Conservation (phyloP, 2,329 filamentous ascomycete species). For the Didymella pomorum region DNA sequence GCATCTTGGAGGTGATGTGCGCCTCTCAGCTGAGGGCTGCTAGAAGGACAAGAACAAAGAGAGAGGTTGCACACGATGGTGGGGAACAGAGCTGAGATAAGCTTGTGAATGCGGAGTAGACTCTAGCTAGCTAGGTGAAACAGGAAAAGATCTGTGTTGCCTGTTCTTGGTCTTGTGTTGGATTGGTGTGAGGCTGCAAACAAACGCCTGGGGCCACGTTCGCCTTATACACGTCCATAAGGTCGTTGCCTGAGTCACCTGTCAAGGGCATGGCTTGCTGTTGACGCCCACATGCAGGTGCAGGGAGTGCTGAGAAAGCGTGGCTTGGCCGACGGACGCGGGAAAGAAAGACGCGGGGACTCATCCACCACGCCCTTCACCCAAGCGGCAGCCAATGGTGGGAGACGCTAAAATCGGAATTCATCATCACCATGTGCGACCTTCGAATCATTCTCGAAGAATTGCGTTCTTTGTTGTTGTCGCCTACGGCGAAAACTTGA, state of each 20-base stretch:
- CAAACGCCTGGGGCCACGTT: conserved; percentile 15
- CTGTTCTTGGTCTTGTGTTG: conserved; percentile 5
- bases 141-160: conserved; percentile 10
- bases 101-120: conserved; percentile 35
- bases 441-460: conserved; percentile 16
- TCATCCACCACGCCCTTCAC: conserved; percentile 19
- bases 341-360: conserved; percentile 15
- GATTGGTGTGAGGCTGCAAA: conserved; percentile 15
- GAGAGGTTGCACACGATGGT: conserved; percentile 16
- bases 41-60: conserved; percentile 21
- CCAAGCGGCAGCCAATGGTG: conserved; percentile 11
- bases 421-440: conserved; percentile 3
- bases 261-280: conserved; percentile 13
- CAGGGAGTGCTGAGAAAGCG: conserved; percentile 12
- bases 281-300: conserved; percentile 9
- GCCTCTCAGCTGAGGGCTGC: conserved; percentile 21
- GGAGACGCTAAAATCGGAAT: conserved; percentile 12
- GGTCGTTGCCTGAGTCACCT: conserved; percentile 14
- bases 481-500: conserved; percentile 16
- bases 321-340: conserved; percentile 20
- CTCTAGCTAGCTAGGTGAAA: conserved; percentile 18
- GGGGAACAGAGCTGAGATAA: conserved; percentile 22
- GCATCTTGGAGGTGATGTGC: conserved; percentile 31
- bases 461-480: conserved; percentile 13
- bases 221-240: conserved; percentile 15